A percentile compares a stretch with the other conserved stretches of the same genome.
Conservation (phyloP, 73 alveolate species). For the Tetrahymena thermophila region DNA sequence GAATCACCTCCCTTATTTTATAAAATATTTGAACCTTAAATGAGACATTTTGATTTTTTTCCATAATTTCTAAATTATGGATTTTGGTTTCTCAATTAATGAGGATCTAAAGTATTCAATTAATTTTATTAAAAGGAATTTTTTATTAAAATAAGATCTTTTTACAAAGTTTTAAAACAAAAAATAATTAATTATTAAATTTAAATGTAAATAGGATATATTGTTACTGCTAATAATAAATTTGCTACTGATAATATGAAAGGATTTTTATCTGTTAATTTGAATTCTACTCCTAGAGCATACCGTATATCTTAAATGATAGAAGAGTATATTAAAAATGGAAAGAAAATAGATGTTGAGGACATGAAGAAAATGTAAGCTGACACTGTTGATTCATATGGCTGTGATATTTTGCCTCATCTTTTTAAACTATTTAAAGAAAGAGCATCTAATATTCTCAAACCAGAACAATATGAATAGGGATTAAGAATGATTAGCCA, state of each 20-base stretch:
- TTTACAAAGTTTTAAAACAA: too few relatives aligned
- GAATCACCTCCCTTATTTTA: too few relatives aligned
- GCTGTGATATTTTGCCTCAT: neutral
- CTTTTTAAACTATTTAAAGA: neutral
- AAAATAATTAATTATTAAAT: too few relatives aligned
- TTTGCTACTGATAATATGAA: slow-evolving; percentile 34
- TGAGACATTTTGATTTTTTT: too few relatives aligned
- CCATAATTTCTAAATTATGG: too few relatives aligned
- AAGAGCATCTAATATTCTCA: neutral
- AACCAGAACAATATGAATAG: neutral
- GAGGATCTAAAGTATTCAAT: too few relatives aligned
- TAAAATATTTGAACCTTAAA: too few relatives aligned
- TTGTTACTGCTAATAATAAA: slow-evolving; percentile 85
- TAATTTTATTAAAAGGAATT: too few relatives aligned
- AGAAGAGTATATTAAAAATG: neutral
- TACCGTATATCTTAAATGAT: slow-evolving; percentile 7
- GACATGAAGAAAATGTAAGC: neutral
- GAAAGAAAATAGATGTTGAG: neutral
- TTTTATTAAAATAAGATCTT: too few relatives aligned
- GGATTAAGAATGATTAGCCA: neutral
- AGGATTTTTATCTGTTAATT: neutral
- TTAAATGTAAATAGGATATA: slow-evolving; percentile 11
- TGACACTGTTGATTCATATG: neutral
- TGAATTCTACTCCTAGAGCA: slow-evolving; percentile 30
- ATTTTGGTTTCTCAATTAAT: too few relatives aligned